Conservation (phyloP, 495 filamentous ascomycete genomes). For the Chaetomium cochliodes region DNA sequence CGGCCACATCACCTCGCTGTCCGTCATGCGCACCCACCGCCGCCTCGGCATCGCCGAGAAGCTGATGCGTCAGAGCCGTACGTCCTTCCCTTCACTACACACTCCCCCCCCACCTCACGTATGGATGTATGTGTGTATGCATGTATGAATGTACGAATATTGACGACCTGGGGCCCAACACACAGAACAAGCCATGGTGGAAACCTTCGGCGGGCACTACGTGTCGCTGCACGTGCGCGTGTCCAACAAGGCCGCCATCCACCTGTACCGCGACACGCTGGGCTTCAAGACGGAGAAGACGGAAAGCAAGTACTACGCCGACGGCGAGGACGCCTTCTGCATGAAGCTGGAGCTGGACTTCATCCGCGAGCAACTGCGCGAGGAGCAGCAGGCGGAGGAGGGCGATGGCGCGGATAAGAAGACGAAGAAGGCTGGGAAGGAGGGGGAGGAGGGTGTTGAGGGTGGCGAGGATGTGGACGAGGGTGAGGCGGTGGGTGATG, state of each 20-base stretch:
- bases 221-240: slow-evolving; percentile 94
- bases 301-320: slow-evolving; percentile 94
- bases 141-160: too few species aligned
- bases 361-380: slow-evolving; percentile 51
- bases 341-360: slow-evolving; percentile 83
- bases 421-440: slow-evolving; percentile 14
- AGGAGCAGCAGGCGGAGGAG: slow-evolving; percentile 38
- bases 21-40: slow-evolving; percentile 94
- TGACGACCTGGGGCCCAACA: too few species aligned
- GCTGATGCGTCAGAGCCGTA: slow-evolving; percentile 94
- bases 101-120: too few species aligned
- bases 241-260: slow-evolving; percentile 85
- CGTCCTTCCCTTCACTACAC: slow-evolving; percentile 39
- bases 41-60: slow-evolving; percentile 90
- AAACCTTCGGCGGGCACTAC: slow-evolving; percentile 85
- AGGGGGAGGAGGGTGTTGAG: slow-evolving; percentile 14
- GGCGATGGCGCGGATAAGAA: slow-evolving; percentile 34
- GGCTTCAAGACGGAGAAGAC: slow-evolving; percentile 88
- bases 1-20: slow-evolving; percentile 93
- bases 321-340: slow-evolving; percentile 92
- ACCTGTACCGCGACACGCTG: slow-evolving; percentile 89
- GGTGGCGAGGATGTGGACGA: slow-evolving; percentile 38
- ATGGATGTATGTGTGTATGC: too few species aligned
- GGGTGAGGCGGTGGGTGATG: slow-evolving; percentile 48
- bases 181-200: slow-evolving; percentile 91